A percentile compares a stretch with the other conserved stretches of the same genome.
Evolutionary conservation across 805 yeast genomes (phyloP).

Genomic region (Metschnikowia henanensis): DNA sequence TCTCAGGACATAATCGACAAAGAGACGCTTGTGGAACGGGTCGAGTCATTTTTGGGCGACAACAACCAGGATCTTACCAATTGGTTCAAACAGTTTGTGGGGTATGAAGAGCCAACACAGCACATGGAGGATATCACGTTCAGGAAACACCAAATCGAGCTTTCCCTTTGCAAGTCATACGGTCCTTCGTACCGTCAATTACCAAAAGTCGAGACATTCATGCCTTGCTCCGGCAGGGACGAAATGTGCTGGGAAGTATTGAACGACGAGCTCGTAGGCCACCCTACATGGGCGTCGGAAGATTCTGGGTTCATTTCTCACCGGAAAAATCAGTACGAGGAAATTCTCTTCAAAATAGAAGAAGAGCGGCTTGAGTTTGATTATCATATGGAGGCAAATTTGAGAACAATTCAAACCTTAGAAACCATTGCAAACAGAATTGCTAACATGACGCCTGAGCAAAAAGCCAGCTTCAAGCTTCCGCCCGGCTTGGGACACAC

Average conservation of each 20-base stretch:
- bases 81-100: constrained; percentile 93
- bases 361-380: constrained; percentile 98
- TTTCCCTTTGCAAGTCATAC: constrained; percentile 87
- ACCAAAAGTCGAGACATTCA: constrained; percentile 90
- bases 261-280: constrained; percentile 99
- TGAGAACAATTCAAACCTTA: constrained; percentile 91
- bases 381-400: constrained; percentile 90
- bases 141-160: constrained; percentile 89
- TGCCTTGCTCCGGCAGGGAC: constrained; percentile 98
- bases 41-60: constrained; percentile 79
- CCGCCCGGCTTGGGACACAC: constrained; percentile 95
- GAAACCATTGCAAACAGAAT: constrained; percentile 94
- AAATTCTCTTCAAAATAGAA: constrained; percentile 89
- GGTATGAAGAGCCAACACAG: constrained; percentile 80
- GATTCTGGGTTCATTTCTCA: constrained; percentile 99
- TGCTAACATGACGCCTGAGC: constrained; percentile 90
- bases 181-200: constrained; percentile 94
- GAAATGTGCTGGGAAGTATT: constrained; percentile 99
- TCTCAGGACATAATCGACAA: constrained; percentile 91
- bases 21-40: constrained; percentile 76
- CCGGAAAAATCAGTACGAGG: constrained; percentile 97
- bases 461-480: constrained; percentile 78
- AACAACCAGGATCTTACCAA: constrained; percentile 72
- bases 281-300: constrained; percentile 99
- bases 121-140: constrained; percentile 84